Evolutionary conservation across 257 asterid species (phyloP), one percentile per base, ranked within the genome.

Genomic region (Capsicum baccatum): DNA sequence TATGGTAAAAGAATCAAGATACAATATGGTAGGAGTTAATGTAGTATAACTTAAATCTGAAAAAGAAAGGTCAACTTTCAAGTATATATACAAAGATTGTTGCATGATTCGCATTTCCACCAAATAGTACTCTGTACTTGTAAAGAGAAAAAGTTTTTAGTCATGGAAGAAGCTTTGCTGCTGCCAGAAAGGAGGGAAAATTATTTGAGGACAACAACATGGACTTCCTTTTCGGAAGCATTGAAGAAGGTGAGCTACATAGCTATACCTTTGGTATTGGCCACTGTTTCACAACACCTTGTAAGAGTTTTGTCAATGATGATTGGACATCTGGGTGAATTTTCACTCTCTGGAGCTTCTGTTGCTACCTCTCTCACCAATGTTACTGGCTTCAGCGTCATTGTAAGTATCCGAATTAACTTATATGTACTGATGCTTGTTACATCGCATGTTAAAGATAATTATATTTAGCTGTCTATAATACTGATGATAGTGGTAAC

Each of bases 301-400:
- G 33, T 74, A 17, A 83, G 88, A 85, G 84, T 84, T 83, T 85
- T 80, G 4, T 86, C 91, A 14, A 84, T 87, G 88, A 87, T 88
- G 92, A 82, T 90, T 8, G 92, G 92, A 0, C 92, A 88, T 80
- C 85, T 88, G 39, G 69, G 86, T 64, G 86, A 86, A 63, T 86
- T 90, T 12, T 68, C 88, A 11, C 87, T 90, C 17, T 85, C 92
- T 42, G 89, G 88, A 50, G 81, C 89, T 17, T 85, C 91, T n/a
- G 19, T 90, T 14, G 91, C 90, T 35, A 87, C 88, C 13, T 88
- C 92, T 52, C 83, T 90, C 69, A 79, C 86, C 8, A 88, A 87
- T 59, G 92, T 90, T 62, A 87, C 91, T 19, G 89, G 92, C 19
- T 90, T 86, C 83, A 90, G 92, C 63, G 63, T 90, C 50, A 57